These are phyloP conservation scores for Clarireedia monteithiana DNA, from an alignment of 2,329 filamentous ascomycete species.

Conservation along the genomic window DNA sequence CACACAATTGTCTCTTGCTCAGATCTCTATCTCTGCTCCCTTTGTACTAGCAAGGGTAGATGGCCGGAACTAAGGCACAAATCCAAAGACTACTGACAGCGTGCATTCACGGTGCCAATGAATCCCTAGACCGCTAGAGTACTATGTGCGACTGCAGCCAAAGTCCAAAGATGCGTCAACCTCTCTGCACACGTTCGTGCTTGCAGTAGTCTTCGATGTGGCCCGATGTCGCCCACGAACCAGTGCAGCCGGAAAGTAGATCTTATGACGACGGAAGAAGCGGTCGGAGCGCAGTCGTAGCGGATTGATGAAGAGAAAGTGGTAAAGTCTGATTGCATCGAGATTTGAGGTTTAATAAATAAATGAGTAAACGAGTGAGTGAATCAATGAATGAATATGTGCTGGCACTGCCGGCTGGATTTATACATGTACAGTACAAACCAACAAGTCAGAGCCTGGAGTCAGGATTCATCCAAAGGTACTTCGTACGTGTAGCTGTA, in stretches of 20 bases:
- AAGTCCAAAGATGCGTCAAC: background rate
- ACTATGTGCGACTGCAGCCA: background rate
- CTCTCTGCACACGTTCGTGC: background rate
- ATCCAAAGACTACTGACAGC: too few species aligned
- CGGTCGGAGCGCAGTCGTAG: background rate
- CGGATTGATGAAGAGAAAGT: background rate
- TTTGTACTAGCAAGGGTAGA: too few species aligned
- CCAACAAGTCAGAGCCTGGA: background rate
- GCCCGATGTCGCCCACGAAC: conserved; percentile 1
- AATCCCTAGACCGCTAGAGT: conserved; percentile 4
- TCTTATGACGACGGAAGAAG: background rate
- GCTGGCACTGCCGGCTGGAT: too few species aligned
- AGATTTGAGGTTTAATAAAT: too few species aligned
- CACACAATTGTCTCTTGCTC: too few species aligned
- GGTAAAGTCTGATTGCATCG: background rate
- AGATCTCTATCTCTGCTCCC: too few species aligned
- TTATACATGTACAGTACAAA: background rate
- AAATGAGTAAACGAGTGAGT: too few species aligned
- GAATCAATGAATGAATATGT: too few species aligned
- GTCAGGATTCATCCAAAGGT: background rate
- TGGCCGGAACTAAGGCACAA: too few species aligned
- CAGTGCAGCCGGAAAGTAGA: background rate
- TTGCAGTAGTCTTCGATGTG: background rate
- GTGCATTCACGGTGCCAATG: background rate
- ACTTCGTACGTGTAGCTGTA: background rate